Percentiles rank a stretch among this genome's conserved stretches.
These are phyloP conservation scores for Hanseniaspora thailandica DNA, from an alignment of 805 yeast species.

Conservation along the genomic window DNA sequence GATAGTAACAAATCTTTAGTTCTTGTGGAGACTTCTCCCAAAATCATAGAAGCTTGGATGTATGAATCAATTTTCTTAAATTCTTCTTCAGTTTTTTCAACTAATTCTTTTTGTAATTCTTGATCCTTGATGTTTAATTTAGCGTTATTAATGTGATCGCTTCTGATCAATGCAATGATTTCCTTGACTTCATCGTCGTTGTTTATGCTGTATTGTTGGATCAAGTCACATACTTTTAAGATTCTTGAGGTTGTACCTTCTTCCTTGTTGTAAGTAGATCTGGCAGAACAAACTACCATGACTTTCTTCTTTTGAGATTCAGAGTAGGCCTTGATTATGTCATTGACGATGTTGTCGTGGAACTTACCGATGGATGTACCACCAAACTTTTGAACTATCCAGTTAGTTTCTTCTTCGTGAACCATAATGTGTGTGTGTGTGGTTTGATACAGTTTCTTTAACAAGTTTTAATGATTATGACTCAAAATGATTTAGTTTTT, in stretches of 20 bases:
- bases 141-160: conserved; percentile 74
- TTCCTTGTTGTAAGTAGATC: conserved; percentile 79
- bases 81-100: conserved; percentile 51
- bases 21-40: conserved; percentile 82
- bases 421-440: not conserved
- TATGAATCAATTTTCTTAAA: conserved; percentile 56
- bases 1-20: conserved; percentile 85
- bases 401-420: conserved; percentile 28
- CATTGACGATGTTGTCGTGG: conserved; percentile 71
- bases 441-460: not conserved
- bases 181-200: conserved; percentile 34
- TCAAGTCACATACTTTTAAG: conserved; percentile 69
- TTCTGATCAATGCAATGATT: conserved; percentile 49
- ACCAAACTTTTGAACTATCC: conserved; percentile 90
- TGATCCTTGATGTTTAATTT: conserved; percentile 35
- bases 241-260: conserved; percentile 93
- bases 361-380: conserved; percentile 97
- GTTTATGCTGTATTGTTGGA: conserved; percentile 36
- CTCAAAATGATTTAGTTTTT: not conserved
- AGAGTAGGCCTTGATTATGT: conserved; percentile 61
- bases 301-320: conserved; percentile 39
- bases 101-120: conserved; percentile 41
- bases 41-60: conserved; percentile 74
- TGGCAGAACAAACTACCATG: conserved; percentile 92
- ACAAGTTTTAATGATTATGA: not conserved